A percentile compares a stretch with the other conserved stretches of the same genome.
phyloP scores from a whole-genome alignment of 75 land plant genomes.

The Cryptomeria japonica region DNA sequence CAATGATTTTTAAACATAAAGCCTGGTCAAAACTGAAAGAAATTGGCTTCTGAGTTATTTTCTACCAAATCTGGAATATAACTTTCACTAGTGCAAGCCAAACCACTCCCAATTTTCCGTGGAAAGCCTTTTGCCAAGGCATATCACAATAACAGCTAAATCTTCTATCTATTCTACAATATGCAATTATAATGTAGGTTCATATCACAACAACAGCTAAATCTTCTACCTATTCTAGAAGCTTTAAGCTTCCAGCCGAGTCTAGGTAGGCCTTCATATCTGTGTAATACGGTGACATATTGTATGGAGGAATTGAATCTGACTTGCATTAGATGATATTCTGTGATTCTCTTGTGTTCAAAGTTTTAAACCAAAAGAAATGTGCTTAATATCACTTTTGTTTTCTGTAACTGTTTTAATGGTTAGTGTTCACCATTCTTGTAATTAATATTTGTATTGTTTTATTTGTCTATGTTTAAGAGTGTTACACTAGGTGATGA shows the following conservation, averaged over 20 bases:
- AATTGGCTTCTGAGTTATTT: not conserved
- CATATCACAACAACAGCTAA: not conserved
- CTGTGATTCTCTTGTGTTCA: not conserved
- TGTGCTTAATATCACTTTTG: not conserved
- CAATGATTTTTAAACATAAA: not conserved
- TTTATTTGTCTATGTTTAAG: conserved; percentile 35
- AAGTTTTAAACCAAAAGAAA: not conserved
- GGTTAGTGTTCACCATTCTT: not conserved
- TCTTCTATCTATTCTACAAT: not conserved
- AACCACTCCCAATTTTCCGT: not conserved
- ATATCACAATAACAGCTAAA: not conserved
- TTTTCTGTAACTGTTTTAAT: not conserved
- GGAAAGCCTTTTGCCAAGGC: conserved; percentile 1
- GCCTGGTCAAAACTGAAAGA: not conserved
- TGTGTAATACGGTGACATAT: not conserved
- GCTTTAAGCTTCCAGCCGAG: not conserved
- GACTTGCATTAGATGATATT: not conserved
- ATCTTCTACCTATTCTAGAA: not conserved
- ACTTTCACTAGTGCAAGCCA: not conserved
- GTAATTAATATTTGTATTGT: conserved; percentile 1
- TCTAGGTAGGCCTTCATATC: not conserved
- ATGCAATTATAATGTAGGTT: not conserved
- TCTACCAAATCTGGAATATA: not conserved
- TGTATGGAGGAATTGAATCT: not conserved
- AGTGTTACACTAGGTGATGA: conserved; percentile 99